Evolutionary conservation across 306 rosid species (phyloP).

Genomic region (Hylodesmum podocarpum): DNA sequence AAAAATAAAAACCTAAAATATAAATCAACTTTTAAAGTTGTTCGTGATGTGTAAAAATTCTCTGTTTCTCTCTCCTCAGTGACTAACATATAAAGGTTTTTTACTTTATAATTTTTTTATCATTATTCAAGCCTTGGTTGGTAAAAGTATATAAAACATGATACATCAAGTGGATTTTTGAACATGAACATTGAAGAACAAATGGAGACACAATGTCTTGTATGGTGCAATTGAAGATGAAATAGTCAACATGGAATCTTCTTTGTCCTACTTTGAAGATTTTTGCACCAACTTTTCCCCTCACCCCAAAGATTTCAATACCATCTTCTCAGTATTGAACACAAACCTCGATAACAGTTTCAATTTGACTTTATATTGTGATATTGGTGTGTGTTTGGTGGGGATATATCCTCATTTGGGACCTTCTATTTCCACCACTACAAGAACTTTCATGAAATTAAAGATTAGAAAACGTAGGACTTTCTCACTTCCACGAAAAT

Average conservation of each 20-base stretch:
- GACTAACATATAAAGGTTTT: no score
- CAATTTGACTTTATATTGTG: slow-evolving; percentile 22
- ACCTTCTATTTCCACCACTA: slow-evolving; percentile 32
- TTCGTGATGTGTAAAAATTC: no score
- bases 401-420: slow-evolving; percentile 27
- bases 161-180: slow-evolving; percentile 30
- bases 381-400: background rate
- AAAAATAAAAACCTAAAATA: no score
- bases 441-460: background rate
- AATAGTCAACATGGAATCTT: slow-evolving; percentile 48
- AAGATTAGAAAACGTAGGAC: slow-evolving; percentile 33
- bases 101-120: no score
- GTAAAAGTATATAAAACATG: background rate
- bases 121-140: no score
- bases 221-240: background rate
- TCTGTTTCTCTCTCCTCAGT: no score
- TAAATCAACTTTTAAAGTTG: no score
- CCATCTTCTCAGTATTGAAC: slow-evolving; percentile 1
- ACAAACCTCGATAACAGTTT: slow-evolving; percentile 20
- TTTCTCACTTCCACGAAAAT: slow-evolving; percentile 30
- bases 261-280: slow-evolving; percentile 40
- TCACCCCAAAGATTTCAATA: slow-evolving; percentile 43
- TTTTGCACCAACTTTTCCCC: slow-evolving; percentile 18
- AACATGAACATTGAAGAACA: slow-evolving; percentile 5
- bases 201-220: slow-evolving; percentile 29